Conservation (phyloP, 768 basidiomycete genomes). For the Heimioporus sp. region DNA sequence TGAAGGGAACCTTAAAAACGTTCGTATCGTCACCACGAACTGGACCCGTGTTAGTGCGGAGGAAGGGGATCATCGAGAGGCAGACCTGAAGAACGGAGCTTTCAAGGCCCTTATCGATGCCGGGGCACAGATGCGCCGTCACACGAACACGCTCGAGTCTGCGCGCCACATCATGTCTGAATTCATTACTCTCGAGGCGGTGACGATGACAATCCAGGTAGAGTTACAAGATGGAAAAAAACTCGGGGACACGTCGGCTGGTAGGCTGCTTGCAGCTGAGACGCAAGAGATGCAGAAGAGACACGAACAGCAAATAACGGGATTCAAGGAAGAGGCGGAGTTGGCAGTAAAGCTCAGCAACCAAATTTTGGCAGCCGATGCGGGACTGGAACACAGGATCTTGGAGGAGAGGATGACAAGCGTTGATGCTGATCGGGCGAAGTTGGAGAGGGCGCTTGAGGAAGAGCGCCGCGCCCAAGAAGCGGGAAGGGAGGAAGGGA, state of each 20-base stretch:
- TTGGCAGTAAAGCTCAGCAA: slow-evolving; percentile 30
- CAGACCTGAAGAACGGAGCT: slow-evolving; percentile 33
- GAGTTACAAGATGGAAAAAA: slow-evolving; percentile 43
- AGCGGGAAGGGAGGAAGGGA: background rate
- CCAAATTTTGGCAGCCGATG: background rate
- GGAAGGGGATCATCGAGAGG: slow-evolving; percentile 26
- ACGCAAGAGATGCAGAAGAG: slow-evolving; percentile 40
- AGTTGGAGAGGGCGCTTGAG: background rate
- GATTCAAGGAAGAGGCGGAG: slow-evolving; percentile 41
- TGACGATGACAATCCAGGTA: slow-evolving; percentile 43
- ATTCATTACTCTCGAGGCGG: slow-evolving; percentile 34
- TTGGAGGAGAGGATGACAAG: slow-evolving; percentile 2
- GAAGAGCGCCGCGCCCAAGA: background rate
- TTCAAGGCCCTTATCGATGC: slow-evolving; percentile 44
- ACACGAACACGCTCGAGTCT: slow-evolving; percentile 36
- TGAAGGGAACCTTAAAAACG: slow-evolving; percentile 37
- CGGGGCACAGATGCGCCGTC: slow-evolving; percentile 39
- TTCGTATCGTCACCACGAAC: slow-evolving; percentile 48
- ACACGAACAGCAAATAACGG: slow-evolving; percentile 37
- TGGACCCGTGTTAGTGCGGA: slow-evolving; percentile 36
- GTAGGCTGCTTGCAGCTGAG: slow-evolving; percentile 42
- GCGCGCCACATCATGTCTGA: slow-evolving; percentile 40
- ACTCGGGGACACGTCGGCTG: slow-evolving; percentile 46
- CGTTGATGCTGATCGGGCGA: background rate
- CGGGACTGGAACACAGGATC: slow-evolving; percentile 1